phyloP scores from a whole-genome alignment of 192 early-diverging fungal species.

The Irineochytrium annulatum region DNA sequence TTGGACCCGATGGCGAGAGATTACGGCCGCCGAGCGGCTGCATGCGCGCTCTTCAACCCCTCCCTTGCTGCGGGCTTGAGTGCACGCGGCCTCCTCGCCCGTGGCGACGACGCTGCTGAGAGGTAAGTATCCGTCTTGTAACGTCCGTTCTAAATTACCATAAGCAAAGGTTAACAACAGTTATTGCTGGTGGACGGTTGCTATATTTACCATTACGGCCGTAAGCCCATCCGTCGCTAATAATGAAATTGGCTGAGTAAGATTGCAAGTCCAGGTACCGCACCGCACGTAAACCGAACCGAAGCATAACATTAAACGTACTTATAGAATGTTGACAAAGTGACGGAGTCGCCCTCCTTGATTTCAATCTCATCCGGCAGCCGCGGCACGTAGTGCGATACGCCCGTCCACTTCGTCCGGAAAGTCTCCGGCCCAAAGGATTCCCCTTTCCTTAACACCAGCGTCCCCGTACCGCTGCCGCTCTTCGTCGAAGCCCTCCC shows the following conservation, averaged over 20 bases:
- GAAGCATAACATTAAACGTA: too few relatives aligned
- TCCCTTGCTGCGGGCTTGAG: not conserved
- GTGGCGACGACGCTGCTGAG: conserved; percentile 1
- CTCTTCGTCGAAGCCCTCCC: not conserved
- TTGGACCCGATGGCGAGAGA: too few relatives aligned
- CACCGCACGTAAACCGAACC: too few relatives aligned
- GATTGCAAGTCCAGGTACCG: too few relatives aligned
- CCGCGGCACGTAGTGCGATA: not conserved
- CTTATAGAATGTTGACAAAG: conserved; percentile 2
- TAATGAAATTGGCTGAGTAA: too few relatives aligned
- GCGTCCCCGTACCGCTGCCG: not conserved
- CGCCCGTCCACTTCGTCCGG: not conserved
- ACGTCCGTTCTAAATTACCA: not conserved
- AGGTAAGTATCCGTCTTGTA: not conserved
- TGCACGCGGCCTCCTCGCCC: not conserved
- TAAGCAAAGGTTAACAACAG: not conserved
- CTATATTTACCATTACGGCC: not conserved
- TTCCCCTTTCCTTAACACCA: not conserved
- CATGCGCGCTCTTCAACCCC: not conserved
- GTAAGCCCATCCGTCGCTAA: not conserved
- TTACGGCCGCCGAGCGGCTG: not conserved
- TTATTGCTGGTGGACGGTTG: not conserved
- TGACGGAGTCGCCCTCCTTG: not conserved
- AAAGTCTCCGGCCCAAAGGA: not conserved
- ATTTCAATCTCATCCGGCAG: conserved; percentile 1